Evolutionary conservation across 2,329 filamentous ascomycete species (phyloP).

Genomic region (Ceratocystis diversiconidia): DNA sequence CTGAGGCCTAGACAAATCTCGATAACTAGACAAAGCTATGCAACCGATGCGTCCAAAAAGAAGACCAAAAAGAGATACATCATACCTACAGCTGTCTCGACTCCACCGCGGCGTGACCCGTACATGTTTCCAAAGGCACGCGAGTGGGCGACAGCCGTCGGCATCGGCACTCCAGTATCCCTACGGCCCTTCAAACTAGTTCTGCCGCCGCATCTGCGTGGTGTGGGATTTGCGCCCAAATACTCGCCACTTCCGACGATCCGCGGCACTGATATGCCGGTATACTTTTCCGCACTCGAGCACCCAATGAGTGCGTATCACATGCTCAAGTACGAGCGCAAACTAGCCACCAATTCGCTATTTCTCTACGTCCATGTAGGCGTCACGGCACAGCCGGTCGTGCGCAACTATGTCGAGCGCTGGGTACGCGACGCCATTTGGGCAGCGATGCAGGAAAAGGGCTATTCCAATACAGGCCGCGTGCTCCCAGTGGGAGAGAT

Average conservation of each 20-base stretch:
- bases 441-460: conserved; percentile 15
- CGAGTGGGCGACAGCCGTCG: background rate
- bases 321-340: conserved; percentile 17
- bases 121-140: conserved; percentile 13
- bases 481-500: conserved; percentile 9
- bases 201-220: conserved; percentile 3
- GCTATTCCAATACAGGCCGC: conserved; percentile 14
- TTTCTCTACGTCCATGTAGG: conserved; percentile 18
- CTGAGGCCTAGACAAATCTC: background rate
- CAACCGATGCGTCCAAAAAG: background rate
- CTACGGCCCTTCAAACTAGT: conserved; percentile 4
- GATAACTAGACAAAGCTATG: background rate
- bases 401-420: conserved; percentile 17
- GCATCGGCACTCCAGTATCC: background rate
- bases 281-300: conserved; percentile 14
- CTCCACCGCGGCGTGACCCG: background rate
- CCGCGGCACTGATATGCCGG: conserved; percentile 11
- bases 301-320: conserved; percentile 17
- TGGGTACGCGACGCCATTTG: conserved; percentile 17
- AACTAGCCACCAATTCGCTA: conserved; percentile 14
- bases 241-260: conserved; percentile 10
- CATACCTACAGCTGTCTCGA: background rate
- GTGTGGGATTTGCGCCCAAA: conserved; percentile 9
- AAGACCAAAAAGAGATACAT: background rate
- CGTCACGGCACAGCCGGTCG: conserved; percentile 10